These are phyloP conservation scores for Roridomyces roridus DNA, from an alignment of 768 basidiomycete species.

Conservation along the genomic window DNA sequence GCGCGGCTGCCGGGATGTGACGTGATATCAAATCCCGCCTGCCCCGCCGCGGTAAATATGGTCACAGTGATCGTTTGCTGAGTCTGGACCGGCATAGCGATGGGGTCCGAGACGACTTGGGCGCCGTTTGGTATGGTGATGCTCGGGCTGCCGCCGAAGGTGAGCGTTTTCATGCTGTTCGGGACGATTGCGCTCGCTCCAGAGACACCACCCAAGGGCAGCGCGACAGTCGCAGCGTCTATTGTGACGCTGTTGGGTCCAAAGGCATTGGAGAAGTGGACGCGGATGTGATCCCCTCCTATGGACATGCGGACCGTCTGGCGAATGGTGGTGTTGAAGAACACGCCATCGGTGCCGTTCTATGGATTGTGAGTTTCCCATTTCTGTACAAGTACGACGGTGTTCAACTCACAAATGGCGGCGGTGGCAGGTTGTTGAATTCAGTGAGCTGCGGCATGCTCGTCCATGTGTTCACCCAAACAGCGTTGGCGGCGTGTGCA, in stretches of 20 bases:
- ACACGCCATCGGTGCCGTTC: conserved; percentile 39
- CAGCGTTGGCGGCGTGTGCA: conserved; percentile 9
- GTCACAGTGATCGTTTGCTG: conserved; percentile 48
- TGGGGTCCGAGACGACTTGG: conserved; percentile 51
- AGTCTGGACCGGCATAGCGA: conserved; percentile 44
- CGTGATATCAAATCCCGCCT: conserved; percentile 45
- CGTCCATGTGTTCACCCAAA: conserved; percentile 44
- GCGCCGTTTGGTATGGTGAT: conserved; percentile 51
- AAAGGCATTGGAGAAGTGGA: conserved; percentile 57
- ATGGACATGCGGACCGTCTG: conserved; percentile 54
- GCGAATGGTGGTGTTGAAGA: conserved; percentile 54
- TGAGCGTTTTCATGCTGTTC: conserved; percentile 41
- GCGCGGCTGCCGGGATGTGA: conserved; percentile 57
- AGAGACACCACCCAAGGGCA: conserved; percentile 42
- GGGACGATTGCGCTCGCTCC: conserved; percentile 44
- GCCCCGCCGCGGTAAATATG: conserved; percentile 47
- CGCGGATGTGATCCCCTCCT: conserved; percentile 44
- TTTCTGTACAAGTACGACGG: too few relatives aligned
- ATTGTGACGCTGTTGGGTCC: conserved; percentile 48
- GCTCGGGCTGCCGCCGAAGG: conserved; percentile 50
- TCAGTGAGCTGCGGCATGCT: conserved; percentile 50
- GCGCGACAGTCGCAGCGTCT: conserved; percentile 49
- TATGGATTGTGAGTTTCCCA: too few relatives aligned
- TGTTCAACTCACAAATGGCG: conserved; percentile 39
- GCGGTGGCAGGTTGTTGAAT: conserved; percentile 38